These are phyloP conservation scores for Erigeron canadensis DNA, from an alignment of 129 eudicot genomes.

Conservation along the genomic window DNA sequence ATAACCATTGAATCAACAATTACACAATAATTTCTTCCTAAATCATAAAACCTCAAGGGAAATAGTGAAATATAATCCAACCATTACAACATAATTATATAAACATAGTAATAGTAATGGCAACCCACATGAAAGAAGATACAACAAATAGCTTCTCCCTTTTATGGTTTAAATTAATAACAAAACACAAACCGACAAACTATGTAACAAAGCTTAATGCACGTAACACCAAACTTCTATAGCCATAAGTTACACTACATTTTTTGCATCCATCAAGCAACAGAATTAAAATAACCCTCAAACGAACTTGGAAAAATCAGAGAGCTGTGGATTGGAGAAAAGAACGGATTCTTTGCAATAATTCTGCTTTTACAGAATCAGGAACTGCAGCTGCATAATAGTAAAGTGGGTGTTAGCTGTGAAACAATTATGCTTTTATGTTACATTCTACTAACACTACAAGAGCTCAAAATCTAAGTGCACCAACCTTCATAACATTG, in stretches of 20 bases:
- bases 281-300: neutral
- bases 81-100: neutral
- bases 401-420: neutral
- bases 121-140: neutral
- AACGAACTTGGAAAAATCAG: constrained; percentile 17
- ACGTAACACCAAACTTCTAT: constrained; percentile 13
- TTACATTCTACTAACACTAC: neutral
- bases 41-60: no score
- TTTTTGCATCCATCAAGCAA: neutral
- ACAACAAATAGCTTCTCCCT: neutral
- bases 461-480: no score
- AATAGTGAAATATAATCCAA: neutral
- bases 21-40: no score
- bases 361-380: constrained; percentile 73
- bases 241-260: constrained; percentile 7
- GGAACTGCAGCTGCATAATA: constrained; percentile 79
- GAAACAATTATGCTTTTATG: neutral
- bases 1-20: no score
- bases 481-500: no score
- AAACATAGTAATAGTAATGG: neutral
- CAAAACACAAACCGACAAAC: neutral
- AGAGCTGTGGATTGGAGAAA: constrained; percentile 61
- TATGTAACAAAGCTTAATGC: neutral
- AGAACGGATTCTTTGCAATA: constrained; percentile 64
- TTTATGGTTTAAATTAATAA: neutral